phyloP scores from a whole-genome alignment of 1,139 yeast genomes.

The Ogataea hybrid region DNA sequence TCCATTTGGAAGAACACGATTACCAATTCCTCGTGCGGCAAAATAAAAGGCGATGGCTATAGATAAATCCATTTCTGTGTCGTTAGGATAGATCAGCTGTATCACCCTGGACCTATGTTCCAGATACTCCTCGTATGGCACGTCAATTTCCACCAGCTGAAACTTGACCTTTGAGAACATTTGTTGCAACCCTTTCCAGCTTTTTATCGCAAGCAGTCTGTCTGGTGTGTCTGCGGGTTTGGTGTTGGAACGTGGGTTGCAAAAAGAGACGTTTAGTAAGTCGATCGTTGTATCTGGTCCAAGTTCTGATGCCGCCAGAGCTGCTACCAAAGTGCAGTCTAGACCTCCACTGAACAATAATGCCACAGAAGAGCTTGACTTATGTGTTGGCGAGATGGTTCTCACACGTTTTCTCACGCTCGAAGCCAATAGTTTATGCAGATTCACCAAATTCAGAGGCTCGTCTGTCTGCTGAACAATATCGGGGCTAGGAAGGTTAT shows the following conservation, averaged over 20 bases:
- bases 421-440: conserved; percentile 33
- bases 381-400: conserved; percentile 57
- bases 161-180: conserved; percentile 40
- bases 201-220: conserved; percentile 62
- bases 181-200: conserved; percentile 51
- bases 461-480: conserved; percentile 7
- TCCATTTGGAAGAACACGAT: conserved; percentile 18
- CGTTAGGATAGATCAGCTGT: conserved; percentile 73
- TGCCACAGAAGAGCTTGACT: conserved; percentile 43
- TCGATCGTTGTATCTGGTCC: conserved; percentile 45
- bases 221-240: conserved; percentile 76
- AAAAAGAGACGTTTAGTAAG: conserved; percentile 91
- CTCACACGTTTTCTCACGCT: conserved; percentile 53
- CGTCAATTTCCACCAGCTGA: conserved; percentile 64
- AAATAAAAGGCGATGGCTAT: conserved; percentile 94
- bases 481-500: conserved; percentile 16
- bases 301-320: conserved; percentile 34
- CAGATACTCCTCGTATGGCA: conserved; percentile 65
- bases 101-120: conserved; percentile 51
- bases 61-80: conserved; percentile 92
- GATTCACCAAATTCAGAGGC: conserved; percentile 17
- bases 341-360: conserved; percentile 91
- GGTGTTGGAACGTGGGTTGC: conserved; percentile 76
- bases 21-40: conserved; percentile 65
- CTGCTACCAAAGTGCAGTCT: conserved; percentile 82